Base-by-base conservation (phyloP, 306 rosid species). In the Cicer pinnatifidum region DNA sequence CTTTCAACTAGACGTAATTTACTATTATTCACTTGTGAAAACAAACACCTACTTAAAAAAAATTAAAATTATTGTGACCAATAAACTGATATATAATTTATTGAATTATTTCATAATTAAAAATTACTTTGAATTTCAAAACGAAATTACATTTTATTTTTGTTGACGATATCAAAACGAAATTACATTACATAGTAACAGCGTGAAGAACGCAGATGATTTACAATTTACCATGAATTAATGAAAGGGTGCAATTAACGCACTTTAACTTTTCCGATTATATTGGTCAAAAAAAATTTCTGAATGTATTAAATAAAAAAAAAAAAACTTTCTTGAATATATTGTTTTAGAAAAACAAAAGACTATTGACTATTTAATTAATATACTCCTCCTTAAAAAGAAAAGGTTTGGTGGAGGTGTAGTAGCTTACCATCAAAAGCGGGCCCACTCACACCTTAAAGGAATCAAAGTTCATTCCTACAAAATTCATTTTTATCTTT, bases 181-280 rank as follows among this genome's bases (percentile, higher is more conserved):
- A 28, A 28, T 28, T 28, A 28, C 33, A 3, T 28, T 28, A 28
- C 33, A 56, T 10, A 23, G 78, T 39, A 71, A 33, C 44, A 67
- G 51, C 75, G 79, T 44, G 73, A 83, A 28, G 80, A 66, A 74
- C 63, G 84, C 82, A 77, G 47, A 5, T 76, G 81, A 78, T 84
- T 77, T 67, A 43, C 50, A 28, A 15, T 7, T 48, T 67, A 37
- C 41, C 51, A 52, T 41, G 7, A 63, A 43, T 33, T 11, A 53
- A 52, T 15, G 58, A 33, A 46, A 61, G 16, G 5, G 20, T 10
- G 23, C 20, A 48, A 70, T 28, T 72, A 58, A 69, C 83, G 43
- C n/a, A 48, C 71, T 68, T 51, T 61, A 45, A 46, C 82, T 76
- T 82, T 78, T 63, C 65, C 37, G 37, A 61, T 6, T n/a, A 48